Percentiles rank a stretch among this genome's conserved stretches.
These are phyloP conservation scores for Pichia scutulata DNA, from an alignment of 805 yeast genomes.

Conservation along the genomic window DNA sequence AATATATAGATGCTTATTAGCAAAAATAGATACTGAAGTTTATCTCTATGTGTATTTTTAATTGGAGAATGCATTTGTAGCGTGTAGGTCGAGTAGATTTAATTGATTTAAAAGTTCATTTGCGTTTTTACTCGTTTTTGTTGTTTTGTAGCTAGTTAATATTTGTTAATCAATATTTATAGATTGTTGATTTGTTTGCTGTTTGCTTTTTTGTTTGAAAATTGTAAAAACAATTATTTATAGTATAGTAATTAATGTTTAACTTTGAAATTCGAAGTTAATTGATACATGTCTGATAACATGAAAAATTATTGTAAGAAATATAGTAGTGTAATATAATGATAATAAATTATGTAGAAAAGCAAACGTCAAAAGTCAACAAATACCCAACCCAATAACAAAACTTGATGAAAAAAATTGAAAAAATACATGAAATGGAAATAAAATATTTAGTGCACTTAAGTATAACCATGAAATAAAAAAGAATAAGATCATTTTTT, in stretches of 20 bases:
- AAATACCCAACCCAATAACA: constrained; percentile 4
- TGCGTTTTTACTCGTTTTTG: neutral
- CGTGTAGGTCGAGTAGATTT: neutral
- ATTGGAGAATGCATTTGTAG: neutral
- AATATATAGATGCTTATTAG: neutral
- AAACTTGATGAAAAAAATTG: neutral
- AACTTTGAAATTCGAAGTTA: neutral
- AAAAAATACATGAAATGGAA: constrained; percentile 3
- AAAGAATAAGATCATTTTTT: neutral
- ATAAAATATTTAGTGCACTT: neutral
- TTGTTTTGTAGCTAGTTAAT: neutral
- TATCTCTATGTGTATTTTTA: neutral
- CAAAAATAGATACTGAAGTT: neutral
- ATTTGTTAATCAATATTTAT: neutral
- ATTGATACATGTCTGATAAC: neutral
- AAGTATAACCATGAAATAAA: constrained; percentile 5
- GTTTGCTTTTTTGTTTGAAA: neutral
- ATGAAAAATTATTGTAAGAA: neutral
- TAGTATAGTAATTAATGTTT: neutral
- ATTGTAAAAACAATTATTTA: neutral
- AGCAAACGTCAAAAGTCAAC: constrained; percentile 3
- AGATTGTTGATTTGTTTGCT: neutral
- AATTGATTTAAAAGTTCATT: neutral
- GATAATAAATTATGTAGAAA: constrained; percentile 1
- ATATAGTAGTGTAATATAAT: neutral